Base-by-base conservation (phyloP, 2,329 filamentous ascomycete genomes). In the Fusarium pseudograminearum region DNA sequence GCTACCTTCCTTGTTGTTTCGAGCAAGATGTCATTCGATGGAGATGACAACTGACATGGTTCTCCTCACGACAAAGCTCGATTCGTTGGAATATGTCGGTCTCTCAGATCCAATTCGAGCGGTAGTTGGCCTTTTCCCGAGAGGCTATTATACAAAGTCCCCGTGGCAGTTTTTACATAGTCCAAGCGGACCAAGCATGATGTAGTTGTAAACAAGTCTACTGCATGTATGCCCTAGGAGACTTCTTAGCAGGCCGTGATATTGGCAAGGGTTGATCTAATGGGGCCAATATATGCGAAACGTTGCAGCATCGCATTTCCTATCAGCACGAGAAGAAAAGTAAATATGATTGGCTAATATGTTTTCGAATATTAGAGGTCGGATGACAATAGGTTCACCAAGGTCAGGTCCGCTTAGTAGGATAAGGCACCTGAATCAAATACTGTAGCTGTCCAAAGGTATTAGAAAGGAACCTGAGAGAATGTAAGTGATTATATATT, bases 121-220 rank as follows among this genome's bases (percentile, higher is more conserved):
- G 20, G 33, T 11, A 41, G 40, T 28, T 36, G 11, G 20, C 16
- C 28, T 34, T 45, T 42, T 28, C 41, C 58, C 40, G 47, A 40
- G 15, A 28, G 36, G 36, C 48, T 40, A 41, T 52, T 52, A 16
- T 40, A 36, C 9, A 52, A 30, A 16, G 36, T 41, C 18, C 48
- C 24, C 14, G 28, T 52, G n/a, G 15, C 8, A 2, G 10, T 9
- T 41, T 52, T 40, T 30, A 4, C n/a, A 22, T 52, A 18, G 41
- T 63, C 47, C 41, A 63, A 63, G 60, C 60, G 60, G 59, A 28
- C 60, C 58, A 63, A 63, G 53, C 58, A 63, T 47, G 30, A 44
- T 52, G 7, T 15, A 40, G 33, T 20, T 10, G 33, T 28, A 4
- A 18, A 10, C 7, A 18, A n/a, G 12, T 30, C 18, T 28, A 8